phyloP scores from a whole-genome alignment of 139 green algal genomes.

The Zygnema cylindricum region DNA sequence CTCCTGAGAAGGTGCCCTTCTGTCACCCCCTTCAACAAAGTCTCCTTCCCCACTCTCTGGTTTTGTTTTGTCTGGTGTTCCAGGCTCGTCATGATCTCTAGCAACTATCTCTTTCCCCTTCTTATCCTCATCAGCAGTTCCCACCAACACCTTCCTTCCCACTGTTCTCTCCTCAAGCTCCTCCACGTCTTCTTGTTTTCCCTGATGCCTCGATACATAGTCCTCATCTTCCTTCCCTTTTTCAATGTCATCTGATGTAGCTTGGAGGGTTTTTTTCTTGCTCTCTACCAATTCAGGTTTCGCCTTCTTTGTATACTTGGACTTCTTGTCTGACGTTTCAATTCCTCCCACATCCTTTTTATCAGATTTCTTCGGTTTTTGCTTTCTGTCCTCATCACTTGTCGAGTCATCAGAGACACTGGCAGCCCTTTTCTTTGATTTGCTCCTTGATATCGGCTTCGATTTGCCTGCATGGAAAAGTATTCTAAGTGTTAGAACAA shows the following conservation, averaged over 20 bases:
- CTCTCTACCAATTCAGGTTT: too few species aligned
- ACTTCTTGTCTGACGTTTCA: background rate
- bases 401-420: too few species aligned
- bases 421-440: background rate
- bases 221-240: background rate
- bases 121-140: background rate
- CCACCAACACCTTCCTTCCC: background rate
- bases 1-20: background rate
- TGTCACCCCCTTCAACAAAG: background rate
- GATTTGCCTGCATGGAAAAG: background rate
- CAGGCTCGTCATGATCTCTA: background rate
- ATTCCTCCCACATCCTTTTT: background rate
- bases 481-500: background rate
- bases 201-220: background rate
- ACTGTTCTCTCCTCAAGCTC: too few species aligned
- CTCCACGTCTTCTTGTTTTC: background rate
- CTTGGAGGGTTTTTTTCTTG: background rate
- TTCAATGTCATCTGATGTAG: background rate
- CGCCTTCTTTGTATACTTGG: background rate
- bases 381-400: background rate
- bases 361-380: background rate
- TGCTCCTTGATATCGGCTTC: background rate
- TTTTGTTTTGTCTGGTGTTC: conserved; percentile 10
- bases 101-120: background rate
- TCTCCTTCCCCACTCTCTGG: background rate